Base-by-base conservation (phyloP, 2,329 filamentous ascomycete species). In the Didymella exigua region DNA sequence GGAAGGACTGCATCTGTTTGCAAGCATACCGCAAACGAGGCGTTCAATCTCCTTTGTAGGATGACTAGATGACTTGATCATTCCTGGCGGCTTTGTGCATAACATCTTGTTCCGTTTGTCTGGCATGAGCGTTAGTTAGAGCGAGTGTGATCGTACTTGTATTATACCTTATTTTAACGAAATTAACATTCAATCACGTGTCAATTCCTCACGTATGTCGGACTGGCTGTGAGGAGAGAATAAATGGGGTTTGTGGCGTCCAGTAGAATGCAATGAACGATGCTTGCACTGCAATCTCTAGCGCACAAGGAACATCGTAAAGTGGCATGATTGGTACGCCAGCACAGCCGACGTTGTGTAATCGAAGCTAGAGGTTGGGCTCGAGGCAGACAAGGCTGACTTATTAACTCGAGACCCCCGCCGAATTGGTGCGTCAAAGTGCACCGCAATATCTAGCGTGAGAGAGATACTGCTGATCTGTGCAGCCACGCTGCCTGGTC, bases 81-180 rank as follows among this genome's bases (percentile, higher is more conserved):
- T 49, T n/a, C 30, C 19, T n/a, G 29, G 41, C 8, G 42, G 33
- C 27, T 46, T 50, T 50, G 41, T 55, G 36, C 8, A 50, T 55
- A 46, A 8, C 24, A 24, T 43, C 13, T 37, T 29, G 26, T 36
- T 43, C 29, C 26, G 29, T 29, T 36, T 49, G 27, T 46, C 23
- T 36, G 11, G 34, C 40, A 46, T 55, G 46, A 49, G 52, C 52
- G 46, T 49, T 49, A 13, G 46, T 49, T 49, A 13, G 14, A 55
- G 52, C 46, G 46, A 40, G 23, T 33, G 38, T 41, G 40, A 43
- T 42, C 40, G 34, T 49, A 49, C 46, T 26, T 49, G 36, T 55
- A 55, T 27, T 48, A 54, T 53, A 53, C 36, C 23, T 54, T 47
- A 31, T 31, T 38, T 40, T 29, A n/a, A n/a, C n/a, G n/a, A n/a